A percentile compares a stretch with the other conserved stretches of the same genome.
Conservation (phyloP, 495 filamentous ascomycete species). For the Xylaria scruposa region DNA sequence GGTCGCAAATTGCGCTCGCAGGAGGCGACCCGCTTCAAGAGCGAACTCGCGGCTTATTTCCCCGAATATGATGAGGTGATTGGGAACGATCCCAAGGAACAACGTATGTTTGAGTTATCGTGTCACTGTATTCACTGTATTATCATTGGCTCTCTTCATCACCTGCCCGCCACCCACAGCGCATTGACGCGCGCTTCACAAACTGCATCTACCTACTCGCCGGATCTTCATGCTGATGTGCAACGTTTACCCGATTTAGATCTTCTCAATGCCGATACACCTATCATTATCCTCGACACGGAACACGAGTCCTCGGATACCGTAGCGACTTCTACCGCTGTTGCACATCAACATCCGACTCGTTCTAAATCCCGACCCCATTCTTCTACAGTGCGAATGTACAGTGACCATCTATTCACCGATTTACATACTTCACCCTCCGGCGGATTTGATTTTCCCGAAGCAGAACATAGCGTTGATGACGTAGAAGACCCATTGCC, state of each 20-base stretch:
- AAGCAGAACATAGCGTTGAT: slow-evolving; percentile 48
- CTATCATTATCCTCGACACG: slow-evolving; percentile 62
- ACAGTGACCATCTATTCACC: slow-evolving; percentile 52
- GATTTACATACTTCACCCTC: slow-evolving; percentile 59
- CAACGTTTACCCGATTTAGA: slow-evolving; percentile 47
- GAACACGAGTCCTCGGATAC: slow-evolving; percentile 35
- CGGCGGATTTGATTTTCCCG: slow-evolving; percentile 63
- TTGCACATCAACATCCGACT: slow-evolving; percentile 30
- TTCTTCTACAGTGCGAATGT: slow-evolving; percentile 51
- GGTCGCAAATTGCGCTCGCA: slow-evolving; percentile 63
- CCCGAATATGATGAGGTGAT: slow-evolving; percentile 91
- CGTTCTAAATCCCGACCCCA: slow-evolving; percentile 26
- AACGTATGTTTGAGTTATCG: slow-evolving; percentile 61
- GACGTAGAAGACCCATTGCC: slow-evolving; percentile 68
- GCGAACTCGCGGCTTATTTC: slow-evolving; percentile 86
- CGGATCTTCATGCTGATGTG: slow-evolving; percentile 49
- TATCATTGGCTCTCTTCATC: background rate
- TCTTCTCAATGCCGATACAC: slow-evolving; percentile 64
- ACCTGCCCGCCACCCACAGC: slow-evolving; percentile 14
- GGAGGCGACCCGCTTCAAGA: slow-evolving; percentile 72
- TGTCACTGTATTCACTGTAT: slow-evolving; percentile 18
- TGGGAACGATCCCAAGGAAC: slow-evolving; percentile 76
- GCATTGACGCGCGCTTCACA: slow-evolving; percentile 23
- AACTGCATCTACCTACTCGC: slow-evolving; percentile 29
- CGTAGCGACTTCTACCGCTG: slow-evolving; percentile 36